Conservation (phyloP, 441 rosid species). For the Daphne laureola region DNA sequence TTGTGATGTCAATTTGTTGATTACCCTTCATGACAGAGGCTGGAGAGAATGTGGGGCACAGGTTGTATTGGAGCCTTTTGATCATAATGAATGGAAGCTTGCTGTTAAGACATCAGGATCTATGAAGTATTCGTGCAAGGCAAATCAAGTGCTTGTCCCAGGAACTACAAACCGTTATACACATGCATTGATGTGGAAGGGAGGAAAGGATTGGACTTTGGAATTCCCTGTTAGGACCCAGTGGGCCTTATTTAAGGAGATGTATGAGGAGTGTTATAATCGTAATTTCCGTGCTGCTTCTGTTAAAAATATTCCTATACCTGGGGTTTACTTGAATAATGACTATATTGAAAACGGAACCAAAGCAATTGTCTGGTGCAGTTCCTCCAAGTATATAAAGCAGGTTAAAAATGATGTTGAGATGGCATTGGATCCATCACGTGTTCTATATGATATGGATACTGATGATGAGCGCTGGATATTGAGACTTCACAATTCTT, state of each 20-base stretch:
- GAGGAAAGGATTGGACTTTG: constrained; percentile 80
- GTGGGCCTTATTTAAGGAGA: constrained; percentile 79
- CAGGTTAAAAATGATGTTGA: constrained; percentile 79
- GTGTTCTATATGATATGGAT: constrained; percentile 79
- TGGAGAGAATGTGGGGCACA: constrained; percentile 78
- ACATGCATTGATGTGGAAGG: constrained; percentile 99
- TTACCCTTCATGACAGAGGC: constrained; percentile 63
- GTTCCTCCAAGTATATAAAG: constrained; percentile 43
- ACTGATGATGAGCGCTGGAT: constrained; percentile 78
- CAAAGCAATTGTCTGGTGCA: constrained; percentile 36
- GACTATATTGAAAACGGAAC: constrained; percentile 40
- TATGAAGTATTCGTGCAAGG: constrained; percentile 59
- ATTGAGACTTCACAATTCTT: constrained; percentile 27
- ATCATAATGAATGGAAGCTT: constrained; percentile 82
- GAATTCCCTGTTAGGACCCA: constrained; percentile 80
- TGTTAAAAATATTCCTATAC: constrained; percentile 77
- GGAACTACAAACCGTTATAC: constrained; percentile 79
- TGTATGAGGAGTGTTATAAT: constrained; percentile 87
- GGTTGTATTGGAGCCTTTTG: constrained; percentile 56
- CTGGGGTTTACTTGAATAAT: constrained; percentile 63
- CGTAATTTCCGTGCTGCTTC: constrained; percentile 75
- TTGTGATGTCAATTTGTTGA: constrained; percentile 64
- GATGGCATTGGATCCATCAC: constrained; percentile 72
- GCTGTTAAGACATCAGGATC: constrained; percentile 54
- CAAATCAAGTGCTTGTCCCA: constrained; percentile 78